phyloP scores from a whole-genome alignment of 139 green algal genomes.

The Dunaliella primolecta region DNA sequence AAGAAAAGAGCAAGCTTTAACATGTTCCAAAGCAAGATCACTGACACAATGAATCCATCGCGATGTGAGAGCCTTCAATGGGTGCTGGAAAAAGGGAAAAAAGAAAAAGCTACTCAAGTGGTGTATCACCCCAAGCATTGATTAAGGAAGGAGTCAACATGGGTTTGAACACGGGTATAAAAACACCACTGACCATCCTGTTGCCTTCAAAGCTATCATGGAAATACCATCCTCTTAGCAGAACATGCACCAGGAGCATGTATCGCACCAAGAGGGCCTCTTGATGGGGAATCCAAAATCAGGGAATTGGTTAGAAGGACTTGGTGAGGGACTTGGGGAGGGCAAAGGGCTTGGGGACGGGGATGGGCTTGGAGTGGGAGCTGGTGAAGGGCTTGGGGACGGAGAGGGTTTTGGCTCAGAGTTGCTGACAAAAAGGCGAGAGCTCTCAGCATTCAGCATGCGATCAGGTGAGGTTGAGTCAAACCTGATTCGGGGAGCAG shows the following conservation, averaged over 20 bases:
- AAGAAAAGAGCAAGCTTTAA: too few relatives aligned
- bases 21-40: too few relatives aligned
- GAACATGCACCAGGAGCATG: conserved; percentile 32
- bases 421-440: conserved; percentile 12
- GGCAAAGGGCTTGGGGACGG: conserved; percentile 1
- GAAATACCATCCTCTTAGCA: conserved; percentile 11
- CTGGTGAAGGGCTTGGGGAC: neutral
- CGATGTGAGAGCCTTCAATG: too few relatives aligned
- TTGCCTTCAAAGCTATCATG: conserved; percentile 8
- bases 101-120: neutral
- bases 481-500: conserved; percentile 23
- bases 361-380: neutral
- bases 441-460: conserved; percentile 28
- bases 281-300: neutral
- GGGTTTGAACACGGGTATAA: neutral
- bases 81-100: neutral
- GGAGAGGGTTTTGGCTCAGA: too few relatives aligned
- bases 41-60: too few relatives aligned
- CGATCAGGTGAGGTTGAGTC: conserved; percentile 26
- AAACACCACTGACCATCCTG: neutral
- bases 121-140: neutral
- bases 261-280: conserved; percentile 23
- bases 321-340: neutral
- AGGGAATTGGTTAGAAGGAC: neutral
- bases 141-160: neutral